phyloP scores from a whole-genome alignment of 2,329 filamentous ascomycete species.

The Penicillium sp. region DNA sequence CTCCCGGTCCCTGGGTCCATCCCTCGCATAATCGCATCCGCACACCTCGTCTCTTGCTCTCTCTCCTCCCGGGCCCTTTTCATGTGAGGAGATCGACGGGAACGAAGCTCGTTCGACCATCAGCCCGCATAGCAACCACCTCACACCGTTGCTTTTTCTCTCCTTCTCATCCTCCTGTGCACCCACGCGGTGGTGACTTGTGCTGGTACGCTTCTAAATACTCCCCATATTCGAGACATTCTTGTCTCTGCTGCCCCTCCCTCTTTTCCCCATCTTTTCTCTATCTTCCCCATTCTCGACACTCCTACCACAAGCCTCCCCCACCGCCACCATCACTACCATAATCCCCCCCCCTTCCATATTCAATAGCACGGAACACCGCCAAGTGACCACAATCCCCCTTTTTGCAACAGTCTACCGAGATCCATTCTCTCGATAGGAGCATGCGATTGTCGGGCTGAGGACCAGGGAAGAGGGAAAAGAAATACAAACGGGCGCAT shows the following conservation, averaged over 20 bases:
- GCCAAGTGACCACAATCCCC: conserved; percentile 26
- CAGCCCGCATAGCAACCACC: conserved; percentile 21
- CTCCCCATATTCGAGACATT: conserved; percentile 13
- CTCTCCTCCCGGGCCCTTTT: conserved; percentile 15
- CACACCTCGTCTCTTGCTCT: conserved; percentile 11
- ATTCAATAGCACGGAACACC: conserved; percentile 22
- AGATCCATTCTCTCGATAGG: conserved; percentile 24
- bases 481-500: background rate
- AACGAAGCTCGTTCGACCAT: conserved; percentile 17
- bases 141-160: conserved; percentile 22
- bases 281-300: conserved; percentile 1
- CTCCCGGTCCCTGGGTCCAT: conserved; percentile 3
- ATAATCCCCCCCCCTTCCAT: conserved; percentile 16
- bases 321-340: conserved; percentile 13
- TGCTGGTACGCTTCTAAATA: conserved; percentile 31
- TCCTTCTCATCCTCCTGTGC: conserved; percentile 16
- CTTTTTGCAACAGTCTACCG: conserved; percentile 17
- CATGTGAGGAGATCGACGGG: conserved; percentile 35
- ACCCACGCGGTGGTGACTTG: conserved; percentile 23
- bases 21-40: conserved; percentile 17
- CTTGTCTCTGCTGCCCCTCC: conserved; percentile 23
- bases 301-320: conserved; percentile 15
- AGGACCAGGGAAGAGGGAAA: conserved; percentile 16
- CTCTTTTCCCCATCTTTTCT: conserved; percentile 11
- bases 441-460: conserved; percentile 44